Conservation (phyloP, 441 rosid species). For the Populus hybrid region DNA sequence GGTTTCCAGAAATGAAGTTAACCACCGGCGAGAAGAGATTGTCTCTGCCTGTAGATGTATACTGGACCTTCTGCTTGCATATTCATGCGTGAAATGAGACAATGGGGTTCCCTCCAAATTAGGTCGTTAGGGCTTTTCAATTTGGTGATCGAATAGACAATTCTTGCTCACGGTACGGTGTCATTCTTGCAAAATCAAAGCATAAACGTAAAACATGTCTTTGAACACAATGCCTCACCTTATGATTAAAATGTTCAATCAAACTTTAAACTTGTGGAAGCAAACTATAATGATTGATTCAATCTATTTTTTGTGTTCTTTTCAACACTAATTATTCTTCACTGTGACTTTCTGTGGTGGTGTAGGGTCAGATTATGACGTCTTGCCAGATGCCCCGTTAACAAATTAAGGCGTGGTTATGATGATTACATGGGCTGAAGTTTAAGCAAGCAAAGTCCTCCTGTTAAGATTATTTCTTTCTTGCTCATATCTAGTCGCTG, state of each 20-base stretch:
- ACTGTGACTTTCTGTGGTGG: slow-evolving; percentile 32
- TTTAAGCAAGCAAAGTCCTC: neutral
- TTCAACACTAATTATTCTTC: slow-evolving; percentile 6
- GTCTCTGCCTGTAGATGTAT: no score
- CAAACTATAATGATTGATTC: slow-evolving; percentile 16
- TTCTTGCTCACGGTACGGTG: slow-evolving; percentile 22
- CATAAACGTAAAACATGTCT: slow-evolving; percentile 24
- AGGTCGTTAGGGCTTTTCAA: slow-evolving; percentile 16
- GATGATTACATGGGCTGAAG: slow-evolving; percentile 29
- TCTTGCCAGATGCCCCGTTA: slow-evolving; percentile 29
- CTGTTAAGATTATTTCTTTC: neutral
- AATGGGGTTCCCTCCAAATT: neutral
- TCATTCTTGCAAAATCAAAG: slow-evolving; percentile 15
- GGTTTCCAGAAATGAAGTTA: no score
- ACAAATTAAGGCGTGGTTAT: slow-evolving; percentile 21
- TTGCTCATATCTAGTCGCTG: neutral
- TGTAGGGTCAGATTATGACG: slow-evolving; percentile 37
- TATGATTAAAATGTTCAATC: slow-evolving; percentile 29
- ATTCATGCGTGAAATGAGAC: neutral
- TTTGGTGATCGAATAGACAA: slow-evolving; percentile 28
- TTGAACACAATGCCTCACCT: slow-evolving; percentile 13
- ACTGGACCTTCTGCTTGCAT: no score
- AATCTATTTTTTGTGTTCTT: slow-evolving; percentile 8
- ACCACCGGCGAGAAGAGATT: no score
- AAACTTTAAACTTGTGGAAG: slow-evolving; percentile 24